Conservation (phyloP, 768 basidiomycete species). For the Dioszegia aurantiaca region DNA sequence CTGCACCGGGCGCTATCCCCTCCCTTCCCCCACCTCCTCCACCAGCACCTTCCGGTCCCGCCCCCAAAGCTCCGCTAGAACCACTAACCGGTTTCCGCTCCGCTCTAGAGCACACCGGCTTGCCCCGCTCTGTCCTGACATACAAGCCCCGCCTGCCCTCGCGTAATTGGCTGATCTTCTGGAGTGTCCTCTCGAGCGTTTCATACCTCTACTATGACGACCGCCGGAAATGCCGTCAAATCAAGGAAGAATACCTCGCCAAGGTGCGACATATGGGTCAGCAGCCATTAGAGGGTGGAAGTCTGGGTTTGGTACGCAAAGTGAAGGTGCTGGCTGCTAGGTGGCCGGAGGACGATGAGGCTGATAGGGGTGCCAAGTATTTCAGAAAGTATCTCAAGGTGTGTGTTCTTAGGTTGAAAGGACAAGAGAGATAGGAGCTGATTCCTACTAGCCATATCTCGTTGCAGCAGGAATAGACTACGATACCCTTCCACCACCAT, state of each 20-base stretch:
- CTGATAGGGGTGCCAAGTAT: constrained; percentile 74
- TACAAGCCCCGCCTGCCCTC: constrained; percentile 83
- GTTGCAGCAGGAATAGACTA: constrained; percentile 94
- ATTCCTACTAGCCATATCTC: constrained; percentile 75
- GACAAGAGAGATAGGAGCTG: not conserved
- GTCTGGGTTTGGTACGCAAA: constrained; percentile 67
- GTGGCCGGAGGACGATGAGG: constrained; percentile 94
- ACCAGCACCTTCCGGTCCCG: constrained; percentile 1
- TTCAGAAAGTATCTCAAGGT: constrained; percentile 99
- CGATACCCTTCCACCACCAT: constrained; percentile 72
- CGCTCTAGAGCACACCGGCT: constrained; percentile 56
- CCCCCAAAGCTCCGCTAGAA: constrained; percentile 23
- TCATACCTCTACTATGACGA: constrained; percentile 80
- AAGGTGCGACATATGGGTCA: constrained; percentile 75
- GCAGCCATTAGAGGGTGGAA: constrained; percentile 60
- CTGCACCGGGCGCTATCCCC: constrained; percentile 16
- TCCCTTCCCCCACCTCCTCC: not conserved
- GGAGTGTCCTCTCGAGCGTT: constrained; percentile 68
- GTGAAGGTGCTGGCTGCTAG: constrained; percentile 82
- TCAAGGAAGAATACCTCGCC: constrained; percentile 74
- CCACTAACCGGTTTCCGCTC: constrained; percentile 40
- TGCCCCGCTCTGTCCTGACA: constrained; percentile 71
- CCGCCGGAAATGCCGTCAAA: constrained; percentile 70
- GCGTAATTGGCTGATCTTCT: constrained; percentile 91
- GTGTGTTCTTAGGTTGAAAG: constrained; percentile 19